Percentiles rank a stretch among this genome's conserved stretches.
Conservation (phyloP, 495 filamentous ascomycete species). For the Neurospora sp. region DNA sequence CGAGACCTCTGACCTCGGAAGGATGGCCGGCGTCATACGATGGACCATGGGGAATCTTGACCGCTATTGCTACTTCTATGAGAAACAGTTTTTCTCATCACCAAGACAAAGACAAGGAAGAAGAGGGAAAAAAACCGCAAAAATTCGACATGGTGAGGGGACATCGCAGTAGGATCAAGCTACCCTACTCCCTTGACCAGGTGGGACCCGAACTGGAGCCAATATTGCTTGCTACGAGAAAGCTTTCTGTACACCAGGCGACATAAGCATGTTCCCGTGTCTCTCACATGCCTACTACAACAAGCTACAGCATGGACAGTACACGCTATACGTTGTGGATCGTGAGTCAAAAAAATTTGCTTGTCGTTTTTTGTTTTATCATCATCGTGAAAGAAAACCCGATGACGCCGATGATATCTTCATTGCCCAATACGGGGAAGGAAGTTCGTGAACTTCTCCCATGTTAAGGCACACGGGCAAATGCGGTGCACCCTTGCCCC, state of each 20-base stretch:
- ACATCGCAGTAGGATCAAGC: not conserved
- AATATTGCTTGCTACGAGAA: not conserved
- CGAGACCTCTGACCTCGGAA: not conserved
- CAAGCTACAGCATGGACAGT: not conserved
- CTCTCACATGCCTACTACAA: not conserved
- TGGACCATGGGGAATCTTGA: not conserved
- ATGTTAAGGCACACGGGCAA: not conserved
- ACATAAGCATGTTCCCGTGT: not conserved
- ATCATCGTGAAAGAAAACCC: not conserved
- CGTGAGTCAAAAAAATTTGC: not conserved
- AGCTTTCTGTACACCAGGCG: not conserved
- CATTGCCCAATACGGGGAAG: not conserved
- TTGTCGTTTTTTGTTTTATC: not conserved
- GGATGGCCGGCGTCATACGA: not conserved
- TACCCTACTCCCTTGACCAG: not conserved
- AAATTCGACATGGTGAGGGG: not conserved
- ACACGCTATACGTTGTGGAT: not conserved
- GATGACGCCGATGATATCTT: not conserved
- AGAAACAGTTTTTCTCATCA: not conserved
- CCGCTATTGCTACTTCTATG: not conserved
- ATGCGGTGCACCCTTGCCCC: not conserved
- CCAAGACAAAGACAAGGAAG: not conserved
- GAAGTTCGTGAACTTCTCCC: not conserved
- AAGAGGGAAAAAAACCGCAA: not conserved
- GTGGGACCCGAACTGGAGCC: not conserved